Evolutionary conservation across 805 yeast species (phyloP), one percentile per base, ranked within the genome.

Genomic region (Pichia kluyveri): DNA sequence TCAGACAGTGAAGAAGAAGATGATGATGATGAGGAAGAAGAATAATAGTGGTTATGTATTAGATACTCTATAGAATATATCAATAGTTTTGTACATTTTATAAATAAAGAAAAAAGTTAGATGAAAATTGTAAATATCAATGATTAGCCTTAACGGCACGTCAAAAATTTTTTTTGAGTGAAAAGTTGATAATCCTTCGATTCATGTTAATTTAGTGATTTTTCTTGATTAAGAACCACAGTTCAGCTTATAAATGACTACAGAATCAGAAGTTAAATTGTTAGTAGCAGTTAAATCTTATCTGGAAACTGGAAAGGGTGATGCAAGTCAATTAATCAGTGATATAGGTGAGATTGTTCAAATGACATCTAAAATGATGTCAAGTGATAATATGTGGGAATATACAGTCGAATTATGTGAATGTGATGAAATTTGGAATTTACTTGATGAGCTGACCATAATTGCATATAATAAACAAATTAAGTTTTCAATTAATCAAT

Each of bases 1-100:
- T 72, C 67, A 38, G 74, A 66, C 27, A 61, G 57, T 38, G 67
- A 59, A 18, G 65, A 61, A 42, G 70, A 61, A 18, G 62, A 60
- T 10, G 67, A 59, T 4, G 34, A 18, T 17, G 23, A 37, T 9
- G 15, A 30, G 11, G 23, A 30, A 37, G 36, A 12, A 17, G 43
- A 36, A 26, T 12, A 36, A 23, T 37, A 30, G n/a, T 31, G 4
- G 17, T 26, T 23, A 36, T 30, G 14, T 30, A 30, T 30, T 30
- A 30, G 11, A 7, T 30, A 12, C 32, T 10, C 14, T 30, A 30
- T 30, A 30, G 32, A 34, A 10, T 34, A 10, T 34, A 34, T 14
- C 17, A 34, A 34, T 23, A 23, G 26, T 34, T 38, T 38, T 23
- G 30, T 26, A 23, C 17, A 39, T 30, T 23, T 39, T 19, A 26